Evolutionary conservation across 1,284 basidiomycete species (phyloP), one percentile per base, ranked within the genome.

Genomic region (Ceratobasidium sp.): DNA sequence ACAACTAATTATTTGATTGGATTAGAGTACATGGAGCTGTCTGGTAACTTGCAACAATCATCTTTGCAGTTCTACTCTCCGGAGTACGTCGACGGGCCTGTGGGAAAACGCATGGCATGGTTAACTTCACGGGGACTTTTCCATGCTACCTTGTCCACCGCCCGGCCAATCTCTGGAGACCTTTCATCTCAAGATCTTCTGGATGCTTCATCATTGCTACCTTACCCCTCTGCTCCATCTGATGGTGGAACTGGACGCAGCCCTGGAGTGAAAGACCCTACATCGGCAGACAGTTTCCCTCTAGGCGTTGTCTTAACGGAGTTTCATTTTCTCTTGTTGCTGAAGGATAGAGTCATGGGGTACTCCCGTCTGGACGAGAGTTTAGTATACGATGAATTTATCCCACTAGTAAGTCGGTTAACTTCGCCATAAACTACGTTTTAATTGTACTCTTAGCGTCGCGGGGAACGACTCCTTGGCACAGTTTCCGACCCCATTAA

Each of bases 281-380:
- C 72, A 30, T 63, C 72, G n/a, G 76, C 73, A 50, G 77, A 49
- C 28, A 50, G 30, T 26, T 71, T 85, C 11, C 93, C 93, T 1
- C 79, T 90, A 9, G 93, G 94, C 2, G 89, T 98, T 78, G 87
- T 90, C 16, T 83, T 98, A 73, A 98, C 96, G 0, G 93, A 97
- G 79, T 98, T 95, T 80, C 97, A 99, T 79, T 94, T 96, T 79
- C 83, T 99, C 26, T 81, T 98, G 14, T 84, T 99, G 1, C 98
- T 96, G 81, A 83, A 85, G 43, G 92, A 97, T 79, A 86, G 90
- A 43, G 86, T 98, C 7, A 84, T 90, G 26, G 95, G 89, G 4
- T 86, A 98, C 46, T 92, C 92, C 64, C 87, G 88, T 73, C 84
- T 98, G 69, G 91, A 96, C 77, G 93, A 96, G 76, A 88, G 89